Evolutionary conservation across 2,329 filamentous ascomycete species (phyloP), one percentile per base, ranked within the genome.

Genomic region (Paracamarosporium sp.): DNA sequence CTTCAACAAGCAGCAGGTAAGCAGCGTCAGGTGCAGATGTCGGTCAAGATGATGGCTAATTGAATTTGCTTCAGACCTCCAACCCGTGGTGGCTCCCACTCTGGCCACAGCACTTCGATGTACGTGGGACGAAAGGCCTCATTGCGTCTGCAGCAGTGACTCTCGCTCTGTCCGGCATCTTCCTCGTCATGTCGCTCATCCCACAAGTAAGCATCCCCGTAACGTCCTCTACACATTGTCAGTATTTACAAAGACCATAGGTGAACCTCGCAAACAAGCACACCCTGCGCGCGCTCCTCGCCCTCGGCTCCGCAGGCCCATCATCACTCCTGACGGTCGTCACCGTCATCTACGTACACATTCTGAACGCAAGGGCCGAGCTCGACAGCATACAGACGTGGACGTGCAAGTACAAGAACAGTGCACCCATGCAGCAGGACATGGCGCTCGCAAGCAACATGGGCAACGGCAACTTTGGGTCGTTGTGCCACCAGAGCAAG

Each of bases 11-110:
- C 72, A 82, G 60, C 76, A 51, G 48, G 48, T 51, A 24, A 31
- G 48, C 4, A 31, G 27, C 5, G n/a, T 28, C 9, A 24, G 8
- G n/a, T 11, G 3, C n/a, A 15, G 12, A n/a, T 17, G n/a, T 8
- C n/a, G 27, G 27, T 27, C 6, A 27, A 17, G 8, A 31, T 20
- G 25, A 9, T 20, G 11, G 24, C 48, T 51, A 11, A 50, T 22
- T 9, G 11, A 12, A 15, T 28, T n/a, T 33, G 27, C 15, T 11
- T 13, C 17, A 76, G 38, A 63, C 66, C 7, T 72, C 72, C 25
- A 82, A 82, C 61, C 76, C 76, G 24, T 83, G 80, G 79, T 81
- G 80, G 74, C 69, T 82, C 4, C 79, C 80, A 1, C 62, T 82
- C 40, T 83, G 81, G 81, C 77, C 76, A 0, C 73, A 76, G 9